Conservation (phyloP, 2,329 filamentous ascomycete species). For the Pestalotiopsis sp. region DNA sequence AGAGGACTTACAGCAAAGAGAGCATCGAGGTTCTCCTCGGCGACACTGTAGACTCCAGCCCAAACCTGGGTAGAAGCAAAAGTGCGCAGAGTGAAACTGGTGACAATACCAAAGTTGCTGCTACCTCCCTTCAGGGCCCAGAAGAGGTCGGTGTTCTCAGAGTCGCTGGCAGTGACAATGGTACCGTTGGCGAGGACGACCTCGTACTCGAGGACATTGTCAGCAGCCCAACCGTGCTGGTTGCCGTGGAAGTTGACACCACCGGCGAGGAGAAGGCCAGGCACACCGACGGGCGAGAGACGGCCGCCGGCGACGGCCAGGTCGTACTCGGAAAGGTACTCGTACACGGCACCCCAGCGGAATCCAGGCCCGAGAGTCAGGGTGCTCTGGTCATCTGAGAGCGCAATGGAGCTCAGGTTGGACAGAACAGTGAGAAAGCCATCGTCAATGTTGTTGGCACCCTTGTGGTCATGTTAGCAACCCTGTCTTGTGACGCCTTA, state of each 20-base stretch:
- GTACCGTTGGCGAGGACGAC: conserved; percentile 11
- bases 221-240: conserved; percentile 11
- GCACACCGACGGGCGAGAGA: conserved; percentile 17
- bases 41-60: conserved; percentile 25
- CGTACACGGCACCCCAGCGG: conserved; percentile 17
- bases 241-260: conserved; percentile 18
- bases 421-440: conserved; percentile 18
- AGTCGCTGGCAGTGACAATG: conserved; percentile 8
- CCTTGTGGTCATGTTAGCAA: conserved; percentile 18
- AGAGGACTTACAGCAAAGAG: conserved; percentile 20
- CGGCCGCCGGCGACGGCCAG: conserved; percentile 17
- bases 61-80: conserved; percentile 1
- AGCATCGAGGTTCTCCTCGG: conserved; percentile 20
- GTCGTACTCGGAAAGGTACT: conserved; percentile 10
- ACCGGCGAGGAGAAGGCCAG: conserved; percentile 18
- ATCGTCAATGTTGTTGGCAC: conserved; percentile 19
- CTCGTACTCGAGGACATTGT: conserved; percentile 14
- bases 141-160: conserved; percentile 11
- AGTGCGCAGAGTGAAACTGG: conserved; percentile 11
- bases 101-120: conserved; percentile 15
- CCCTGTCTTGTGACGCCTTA: not conserved
- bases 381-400: conserved; percentile 26
- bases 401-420: conserved; percentile 18
- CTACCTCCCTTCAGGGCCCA: conserved; percentile 14
- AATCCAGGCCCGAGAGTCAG: conserved; percentile 16